These are phyloP conservation scores for Glycine latifolia DNA, from an alignment of 306 rosid species.

Conservation along the genomic window DNA sequence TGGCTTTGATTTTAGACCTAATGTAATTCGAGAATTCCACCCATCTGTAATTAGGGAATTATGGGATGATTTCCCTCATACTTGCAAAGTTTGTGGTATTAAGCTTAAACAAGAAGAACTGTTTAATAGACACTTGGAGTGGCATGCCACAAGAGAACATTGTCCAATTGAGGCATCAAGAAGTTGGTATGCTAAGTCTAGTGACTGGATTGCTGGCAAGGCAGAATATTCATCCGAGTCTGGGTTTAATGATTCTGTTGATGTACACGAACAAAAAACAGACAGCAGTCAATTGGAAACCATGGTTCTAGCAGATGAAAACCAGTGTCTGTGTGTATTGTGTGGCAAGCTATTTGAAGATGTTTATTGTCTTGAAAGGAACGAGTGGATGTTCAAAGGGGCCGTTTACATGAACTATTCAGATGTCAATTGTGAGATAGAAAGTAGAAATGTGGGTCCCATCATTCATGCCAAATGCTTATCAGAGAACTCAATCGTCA, in stretches of 20 bases:
- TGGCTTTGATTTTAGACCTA: slow-evolving; percentile 86
- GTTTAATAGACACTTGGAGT: slow-evolving; percentile 77
- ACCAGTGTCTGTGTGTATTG: slow-evolving; percentile 77
- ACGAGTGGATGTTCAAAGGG: slow-evolving; percentile 92
- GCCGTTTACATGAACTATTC: slow-evolving; percentile 63
- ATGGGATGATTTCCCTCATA: slow-evolving; percentile 66
- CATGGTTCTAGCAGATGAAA: slow-evolving; percentile 81
- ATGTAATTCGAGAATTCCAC: slow-evolving; percentile 80
- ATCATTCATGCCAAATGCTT: slow-evolving; percentile 82
- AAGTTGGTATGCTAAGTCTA: slow-evolving; percentile 70
- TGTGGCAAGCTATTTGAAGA: slow-evolving; percentile 95
- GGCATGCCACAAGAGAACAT: slow-evolving; percentile 71
- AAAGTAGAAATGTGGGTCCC: slow-evolving; percentile 62
- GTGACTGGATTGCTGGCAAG: slow-evolving; percentile 69
- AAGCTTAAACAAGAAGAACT: slow-evolving; percentile 68
- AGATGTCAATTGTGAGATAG: slow-evolving; percentile 51
- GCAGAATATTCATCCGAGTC: slow-evolving; percentile 49
- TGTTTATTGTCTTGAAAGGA: slow-evolving; percentile 72
- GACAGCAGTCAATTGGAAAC: slow-evolving; percentile 54
- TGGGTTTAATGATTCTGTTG: slow-evolving; percentile 51
- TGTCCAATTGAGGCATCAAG: slow-evolving; percentile 59
- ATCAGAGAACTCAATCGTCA: slow-evolving; percentile 58
- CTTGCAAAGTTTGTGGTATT: slow-evolving; percentile 73
- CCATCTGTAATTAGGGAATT: slow-evolving; percentile 69
- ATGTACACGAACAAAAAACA: slow-evolving; percentile 41